Percentiles rank a stretch among this genome's conserved stretches.
Evolutionary conservation across 352 stramenopile species (phyloP).

Genomic region (Phytophthora litchii): DNA sequence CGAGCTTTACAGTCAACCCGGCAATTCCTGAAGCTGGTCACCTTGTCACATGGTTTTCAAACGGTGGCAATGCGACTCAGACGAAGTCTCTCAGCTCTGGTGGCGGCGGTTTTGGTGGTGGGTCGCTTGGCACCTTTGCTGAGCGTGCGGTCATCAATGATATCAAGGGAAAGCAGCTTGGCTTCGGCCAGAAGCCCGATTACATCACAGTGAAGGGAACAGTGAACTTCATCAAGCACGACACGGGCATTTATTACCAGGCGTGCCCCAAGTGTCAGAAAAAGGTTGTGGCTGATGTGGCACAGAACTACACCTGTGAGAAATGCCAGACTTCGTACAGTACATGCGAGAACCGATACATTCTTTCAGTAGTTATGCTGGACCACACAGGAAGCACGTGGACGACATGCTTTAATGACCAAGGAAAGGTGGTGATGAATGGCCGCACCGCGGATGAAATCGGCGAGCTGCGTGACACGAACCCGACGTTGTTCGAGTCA

Average conservation of each 20-base stretch:
- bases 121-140: slow-evolving; percentile 79
- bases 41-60: slow-evolving; percentile 89
- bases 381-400: slow-evolving; percentile 95
- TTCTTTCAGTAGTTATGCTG: slow-evolving; percentile 93
- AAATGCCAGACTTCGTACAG: slow-evolving; percentile 96
- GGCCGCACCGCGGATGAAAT: slow-evolving; percentile 94
- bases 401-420: slow-evolving; percentile 98
- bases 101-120: slow-evolving; percentile 76
- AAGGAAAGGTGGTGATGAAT: slow-evolving; percentile 94
- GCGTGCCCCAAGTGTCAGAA: slow-evolving; percentile 91
- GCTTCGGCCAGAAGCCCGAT: slow-evolving; percentile 96
- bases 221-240: slow-evolving; percentile 98
- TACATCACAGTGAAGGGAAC: slow-evolving; percentile 96
- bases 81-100: slow-evolving; percentile 82
- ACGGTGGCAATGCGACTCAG: slow-evolving; percentile 64
- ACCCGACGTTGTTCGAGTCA: slow-evolving; percentile 91
- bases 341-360: slow-evolving; percentile 95
- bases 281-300: slow-evolving; percentile 92
- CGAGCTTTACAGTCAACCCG: slow-evolving; percentile 85
- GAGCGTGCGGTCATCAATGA: slow-evolving; percentile 90
- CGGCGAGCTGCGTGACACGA: slow-evolving; percentile 78
- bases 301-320: slow-evolving; percentile 96
- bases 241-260: slow-evolving; percentile 89
- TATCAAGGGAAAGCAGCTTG: slow-evolving; percentile 96
- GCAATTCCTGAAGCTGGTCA: slow-evolving; percentile 86